Evolutionary conservation across 2,329 filamentous ascomycete genomes (phyloP), one percentile per base, ranked within the genome.

Genomic region (Emergomyces africanus): DNA sequence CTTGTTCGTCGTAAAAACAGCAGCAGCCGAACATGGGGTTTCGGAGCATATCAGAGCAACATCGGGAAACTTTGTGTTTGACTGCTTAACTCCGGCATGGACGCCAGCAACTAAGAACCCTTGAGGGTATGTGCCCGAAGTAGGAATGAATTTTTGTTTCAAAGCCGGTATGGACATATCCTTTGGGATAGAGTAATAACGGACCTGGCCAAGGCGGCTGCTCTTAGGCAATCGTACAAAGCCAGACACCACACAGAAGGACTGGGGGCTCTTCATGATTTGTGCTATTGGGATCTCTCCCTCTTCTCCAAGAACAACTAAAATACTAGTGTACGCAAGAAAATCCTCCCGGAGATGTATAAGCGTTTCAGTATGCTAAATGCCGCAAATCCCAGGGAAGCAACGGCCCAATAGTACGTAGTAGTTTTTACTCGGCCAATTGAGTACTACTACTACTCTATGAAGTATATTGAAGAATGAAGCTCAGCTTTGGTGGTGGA

Each of bases 1-100:
- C 74, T 92, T 91, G 78, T 99, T 99, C 74, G 90, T 95, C 58
- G 94, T 99, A 77, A 97, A 96, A 51, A 97, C 91, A 6, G 90
- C 94, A 0, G 91, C 90, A 10, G 87, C 91, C 6, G 89, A 82
- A 73, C 90, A 96, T 58, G 91, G 90, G 57, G 80, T 81, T 67
- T 96, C 89, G 6, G 94, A 97, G 20, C 87, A 85, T 64, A 99
- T 82, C 65, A 99, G 81, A 41, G 91, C 90, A 55, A 99, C 82
- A 72, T 99, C 94, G 37, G 92, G 90, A 74, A 91, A 91, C 63
- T 83, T 88, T 56, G 88, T 96, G 76, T 97, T 97, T 64, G 86
- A 86, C 15, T 90, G 84, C 78, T 99, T 99, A 66, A 99, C 90
- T 57, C 94, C 92, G 44, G 95, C 92, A 69, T 95, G 85, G 56